A percentile compares a stretch with the other conserved stretches of the same genome.
Conservation (phyloP, 164 flowering plant genomes). For the Berberis vulgaris region DNA sequence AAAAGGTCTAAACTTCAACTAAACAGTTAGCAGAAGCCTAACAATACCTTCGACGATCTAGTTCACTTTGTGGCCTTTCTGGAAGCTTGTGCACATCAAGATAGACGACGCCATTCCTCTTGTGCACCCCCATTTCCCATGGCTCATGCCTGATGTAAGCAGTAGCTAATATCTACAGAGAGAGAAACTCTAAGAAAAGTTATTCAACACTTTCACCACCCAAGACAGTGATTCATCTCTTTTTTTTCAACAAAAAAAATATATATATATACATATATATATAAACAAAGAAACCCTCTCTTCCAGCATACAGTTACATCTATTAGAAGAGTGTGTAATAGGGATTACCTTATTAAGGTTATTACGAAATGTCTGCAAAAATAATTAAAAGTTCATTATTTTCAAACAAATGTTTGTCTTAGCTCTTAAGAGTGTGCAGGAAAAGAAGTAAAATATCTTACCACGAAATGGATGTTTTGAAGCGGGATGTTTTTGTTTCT, state of each 20-base stretch:
- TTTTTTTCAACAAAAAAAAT: too few relatives aligned
- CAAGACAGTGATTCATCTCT: background rate
- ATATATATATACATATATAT: too few relatives aligned
- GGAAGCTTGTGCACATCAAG: conserved; percentile 97
- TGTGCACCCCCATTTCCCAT: conserved; percentile 99
- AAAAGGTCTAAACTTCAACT: background rate
- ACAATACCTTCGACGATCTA: conserved; percentile 71
- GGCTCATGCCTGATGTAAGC: conserved; percentile 82
- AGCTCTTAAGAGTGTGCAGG: background rate
- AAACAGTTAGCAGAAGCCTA: background rate
- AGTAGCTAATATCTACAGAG: conserved; percentile 76
- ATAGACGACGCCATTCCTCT: conserved; percentile 92
- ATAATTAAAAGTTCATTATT: conserved; percentile 8
- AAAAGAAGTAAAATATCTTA: conserved; percentile 22
- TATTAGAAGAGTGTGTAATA: background rate
- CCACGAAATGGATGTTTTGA: conserved; percentile 98
- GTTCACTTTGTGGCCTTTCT: conserved; percentile 78
- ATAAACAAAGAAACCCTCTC: background rate
- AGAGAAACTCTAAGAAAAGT: background rate
- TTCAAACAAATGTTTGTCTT: background rate
- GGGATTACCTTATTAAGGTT: conserved; percentile 87
- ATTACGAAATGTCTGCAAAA: conserved; percentile 82
- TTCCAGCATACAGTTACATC: background rate
- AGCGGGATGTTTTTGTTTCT: conserved; percentile 76
- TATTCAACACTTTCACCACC: background rate